A percentile compares a stretch with the other conserved stretches of the same genome.
Conservation (phyloP, 2,329 filamentous ascomycete species). For the Graphiopsis chlorocephala region DNA sequence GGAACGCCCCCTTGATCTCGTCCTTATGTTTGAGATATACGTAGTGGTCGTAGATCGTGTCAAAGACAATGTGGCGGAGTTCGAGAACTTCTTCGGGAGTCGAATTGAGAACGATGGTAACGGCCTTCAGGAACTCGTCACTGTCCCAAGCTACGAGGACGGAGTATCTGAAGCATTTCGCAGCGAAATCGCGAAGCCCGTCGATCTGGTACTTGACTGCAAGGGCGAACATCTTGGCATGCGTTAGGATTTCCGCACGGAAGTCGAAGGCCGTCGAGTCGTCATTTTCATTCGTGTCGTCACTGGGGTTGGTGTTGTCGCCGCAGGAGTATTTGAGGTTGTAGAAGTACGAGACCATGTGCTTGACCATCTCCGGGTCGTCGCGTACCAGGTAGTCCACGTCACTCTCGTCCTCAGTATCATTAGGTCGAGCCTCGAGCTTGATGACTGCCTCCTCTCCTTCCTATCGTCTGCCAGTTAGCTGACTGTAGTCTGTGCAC, state of each 20-base stretch:
- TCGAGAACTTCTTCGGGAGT: slow-evolving; percentile 42
- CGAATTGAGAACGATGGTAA: slow-evolving; percentile 40
- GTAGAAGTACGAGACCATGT: background rate
- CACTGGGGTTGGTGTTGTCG: too few species aligned
- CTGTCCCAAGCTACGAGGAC: slow-evolving; percentile 33
- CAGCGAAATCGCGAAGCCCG: slow-evolving; percentile 40
- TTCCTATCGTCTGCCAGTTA: background rate
- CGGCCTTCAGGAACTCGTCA: slow-evolving; percentile 38
- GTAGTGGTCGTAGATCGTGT: background rate
- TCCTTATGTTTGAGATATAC: background rate
- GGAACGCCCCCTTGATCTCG: background rate
- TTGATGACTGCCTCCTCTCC: background rate
- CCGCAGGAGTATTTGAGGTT: background rate
- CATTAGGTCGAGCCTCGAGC: background rate
- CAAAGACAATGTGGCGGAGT: slow-evolving; percentile 32
- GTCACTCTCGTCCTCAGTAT: background rate
- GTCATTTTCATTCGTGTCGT: background rate
- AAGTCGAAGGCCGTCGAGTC: slow-evolving; percentile 17
- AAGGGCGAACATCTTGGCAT: slow-evolving; percentile 44
- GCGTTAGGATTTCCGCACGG: slow-evolving; percentile 27
- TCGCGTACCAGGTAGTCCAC: background rate
- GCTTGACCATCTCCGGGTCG: background rate
- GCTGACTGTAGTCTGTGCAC: background rate
- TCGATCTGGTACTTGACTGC: slow-evolving; percentile 43
- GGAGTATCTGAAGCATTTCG: slow-evolving; percentile 34